phyloP scores from a whole-genome alignment of 2,329 filamentous ascomycete genomes.

The Aspergillus aculeatinus region DNA sequence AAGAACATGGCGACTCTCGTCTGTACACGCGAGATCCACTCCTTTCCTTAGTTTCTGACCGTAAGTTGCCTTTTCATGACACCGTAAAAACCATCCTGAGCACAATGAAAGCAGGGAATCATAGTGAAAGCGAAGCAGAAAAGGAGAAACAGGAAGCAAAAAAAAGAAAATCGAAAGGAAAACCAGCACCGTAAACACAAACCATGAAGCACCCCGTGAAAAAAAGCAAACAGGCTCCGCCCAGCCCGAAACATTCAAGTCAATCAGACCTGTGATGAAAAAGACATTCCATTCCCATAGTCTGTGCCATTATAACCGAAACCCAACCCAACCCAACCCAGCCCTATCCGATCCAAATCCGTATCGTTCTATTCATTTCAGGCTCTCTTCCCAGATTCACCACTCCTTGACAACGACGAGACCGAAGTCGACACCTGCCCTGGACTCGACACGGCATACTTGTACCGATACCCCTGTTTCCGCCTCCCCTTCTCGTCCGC shows the following conservation, averaged over 20 bases:
- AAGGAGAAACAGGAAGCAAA: not conserved
- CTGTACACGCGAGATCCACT: not conserved
- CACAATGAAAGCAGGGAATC: not conserved
- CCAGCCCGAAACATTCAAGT: too few species aligned
- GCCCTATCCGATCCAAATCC: not conserved
- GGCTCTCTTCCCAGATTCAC: not conserved
- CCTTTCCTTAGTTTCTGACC: not conserved
- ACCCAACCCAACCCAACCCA: too few species aligned
- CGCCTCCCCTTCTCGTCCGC: constrained; percentile 23
- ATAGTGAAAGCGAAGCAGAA: not conserved
- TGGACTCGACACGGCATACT: constrained; percentile 25
- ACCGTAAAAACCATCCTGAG: not conserved
- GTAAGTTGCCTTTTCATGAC: not conserved
- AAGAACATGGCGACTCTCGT: too few species aligned
- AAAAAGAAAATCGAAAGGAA: not conserved
- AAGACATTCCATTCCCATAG: not conserved
- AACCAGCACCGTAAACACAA: not conserved
- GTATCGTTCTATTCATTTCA: not conserved
- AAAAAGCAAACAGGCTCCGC: not conserved
- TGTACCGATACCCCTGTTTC: constrained; percentile 40
- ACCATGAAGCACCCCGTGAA: not conserved
- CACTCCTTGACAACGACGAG: not conserved
- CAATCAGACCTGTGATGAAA: not conserved
- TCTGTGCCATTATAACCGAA: not conserved
- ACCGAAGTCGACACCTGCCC: not conserved